These are phyloP conservation scores for Umbelopsis vinacea DNA, from an alignment of 192 early-diverging fungal species.

Conservation along the genomic window DNA sequence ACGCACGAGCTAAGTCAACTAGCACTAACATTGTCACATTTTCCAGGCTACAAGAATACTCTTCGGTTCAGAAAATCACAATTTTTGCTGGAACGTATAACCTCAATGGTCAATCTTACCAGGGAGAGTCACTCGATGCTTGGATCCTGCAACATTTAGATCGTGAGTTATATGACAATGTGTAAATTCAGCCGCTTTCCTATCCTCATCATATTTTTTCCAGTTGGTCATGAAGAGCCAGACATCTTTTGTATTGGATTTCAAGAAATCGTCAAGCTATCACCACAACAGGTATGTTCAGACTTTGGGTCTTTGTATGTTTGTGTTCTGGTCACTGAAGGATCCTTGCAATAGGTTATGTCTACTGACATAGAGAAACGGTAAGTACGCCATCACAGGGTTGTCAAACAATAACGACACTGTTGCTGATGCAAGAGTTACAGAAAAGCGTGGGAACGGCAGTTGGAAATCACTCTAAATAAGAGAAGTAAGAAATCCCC, in stretches of 20 bases:
- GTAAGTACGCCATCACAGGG: constrained; percentile 24
- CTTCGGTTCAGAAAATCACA: constrained; percentile 56
- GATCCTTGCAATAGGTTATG: constrained; percentile 62
- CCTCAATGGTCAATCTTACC: constrained; percentile 79
- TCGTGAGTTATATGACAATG: constrained; percentile 31
- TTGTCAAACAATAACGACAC: too few relatives aligned
- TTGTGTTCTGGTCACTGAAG: constrained; percentile 25
- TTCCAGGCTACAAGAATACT: constrained; percentile 62
- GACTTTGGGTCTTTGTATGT: background rate
- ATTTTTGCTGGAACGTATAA: constrained; percentile 92
- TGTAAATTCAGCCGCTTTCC: too few relatives aligned
- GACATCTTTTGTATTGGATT: constrained; percentile 90
- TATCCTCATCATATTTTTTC: background rate
- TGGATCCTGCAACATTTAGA: constrained; percentile 64
- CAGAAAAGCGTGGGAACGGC: constrained; percentile 52
- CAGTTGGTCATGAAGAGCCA: constrained; percentile 49
- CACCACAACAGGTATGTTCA: constrained; percentile 54
- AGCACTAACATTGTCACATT: background rate
- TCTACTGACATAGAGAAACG: constrained; percentile 66
- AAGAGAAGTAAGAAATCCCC: constrained; percentile 36
- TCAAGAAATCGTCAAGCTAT: constrained; percentile 97
- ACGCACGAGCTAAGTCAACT: too few relatives aligned
- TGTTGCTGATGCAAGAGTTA: background rate
- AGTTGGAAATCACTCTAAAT: constrained; percentile 56
- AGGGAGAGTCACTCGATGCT: constrained; percentile 62